phyloP scores from a whole-genome alignment of 352 stramenopile genomes.

The Globisporangium orthogonon region DNA sequence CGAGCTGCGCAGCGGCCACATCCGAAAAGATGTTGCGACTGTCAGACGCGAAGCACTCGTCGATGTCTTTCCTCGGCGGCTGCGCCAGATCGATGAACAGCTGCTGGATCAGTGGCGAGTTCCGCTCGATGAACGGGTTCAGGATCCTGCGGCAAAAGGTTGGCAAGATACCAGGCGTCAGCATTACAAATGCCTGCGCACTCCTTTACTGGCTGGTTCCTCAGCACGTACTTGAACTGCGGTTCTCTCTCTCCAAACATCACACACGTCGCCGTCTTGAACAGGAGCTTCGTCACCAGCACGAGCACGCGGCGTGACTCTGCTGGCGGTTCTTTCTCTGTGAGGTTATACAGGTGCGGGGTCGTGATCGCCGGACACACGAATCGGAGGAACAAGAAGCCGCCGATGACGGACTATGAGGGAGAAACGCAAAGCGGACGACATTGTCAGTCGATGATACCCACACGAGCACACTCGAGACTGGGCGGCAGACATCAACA shows the following conservation, averaged over 20 bases:
- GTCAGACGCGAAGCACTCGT: slow-evolving; percentile 69
- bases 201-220: no score
- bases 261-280: slow-evolving; percentile 84
- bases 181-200: not conserved
- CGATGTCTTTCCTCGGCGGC: slow-evolving; percentile 52
- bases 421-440: not conserved
- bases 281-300: slow-evolving; percentile 83
- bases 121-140: slow-evolving; percentile 85
- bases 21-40: slow-evolving; percentile 71
- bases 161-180: not conserved
- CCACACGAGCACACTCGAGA: not conserved
- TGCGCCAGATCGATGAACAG: slow-evolving; percentile 71
- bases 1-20: slow-evolving; percentile 41
- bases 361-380: slow-evolving; percentile 86
- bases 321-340: slow-evolving; percentile 55
- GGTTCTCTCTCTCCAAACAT: slow-evolving; percentile 81
- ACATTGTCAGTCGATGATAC: not conserved
- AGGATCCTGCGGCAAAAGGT: slow-evolving; percentile 37
- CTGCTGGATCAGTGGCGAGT: slow-evolving; percentile 69
- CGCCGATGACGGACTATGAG: slow-evolving; percentile 71
- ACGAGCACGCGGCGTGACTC: slow-evolving; percentile 82
- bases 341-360: slow-evolving; percentile 77
- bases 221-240: slow-evolving; percentile 58
- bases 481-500: not conserved
- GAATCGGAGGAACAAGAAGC: slow-evolving; percentile 86